These are phyloP conservation scores for Tylopilus cervinicoccineus DNA, from an alignment of 768 basidiomycete genomes.

Conservation along the genomic window DNA sequence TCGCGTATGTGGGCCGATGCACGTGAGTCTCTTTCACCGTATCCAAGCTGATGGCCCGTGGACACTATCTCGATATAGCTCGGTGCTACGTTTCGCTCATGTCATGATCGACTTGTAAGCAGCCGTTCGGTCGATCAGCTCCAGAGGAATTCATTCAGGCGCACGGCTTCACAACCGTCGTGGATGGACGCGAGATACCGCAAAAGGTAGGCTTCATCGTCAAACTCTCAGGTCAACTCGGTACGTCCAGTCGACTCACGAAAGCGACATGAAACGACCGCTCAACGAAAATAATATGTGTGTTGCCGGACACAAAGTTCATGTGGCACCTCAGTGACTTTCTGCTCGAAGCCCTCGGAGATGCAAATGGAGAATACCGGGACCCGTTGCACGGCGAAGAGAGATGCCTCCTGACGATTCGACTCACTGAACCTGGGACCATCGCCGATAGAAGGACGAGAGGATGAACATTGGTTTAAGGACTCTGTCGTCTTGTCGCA, in stretches of 20 bases:
- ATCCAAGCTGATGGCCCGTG: too few species aligned
- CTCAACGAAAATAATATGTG: neutral
- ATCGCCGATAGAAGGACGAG: constrained; percentile 9
- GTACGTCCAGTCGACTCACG: neutral
- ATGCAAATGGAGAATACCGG: neutral
- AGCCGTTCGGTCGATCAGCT: constrained; percentile 2
- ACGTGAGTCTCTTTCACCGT: constrained; percentile 5
- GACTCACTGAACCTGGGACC: constrained; percentile 13
- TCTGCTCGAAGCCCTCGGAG: constrained; percentile 4
- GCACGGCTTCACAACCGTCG: constrained; percentile 7
- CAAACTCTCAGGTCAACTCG: constrained; percentile 3
- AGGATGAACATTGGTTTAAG: constrained; percentile 10
- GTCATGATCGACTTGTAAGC: constrained; percentile 2
- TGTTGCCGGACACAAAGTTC: neutral
- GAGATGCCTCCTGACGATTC: constrained; percentile 8
- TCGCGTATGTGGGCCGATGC: constrained; percentile 9
- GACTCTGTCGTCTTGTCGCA: constrained; percentile 10
- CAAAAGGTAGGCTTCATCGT: constrained; percentile 12
- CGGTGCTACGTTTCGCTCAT: constrained; percentile 1
- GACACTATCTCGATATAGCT: neutral
- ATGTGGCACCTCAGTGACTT: neutral
- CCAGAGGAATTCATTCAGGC: constrained; percentile 2
- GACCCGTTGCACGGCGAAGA: neutral
- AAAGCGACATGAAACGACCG: neutral
- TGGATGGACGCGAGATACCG: constrained; percentile 9